These are phyloP conservation scores for Fusarium pilosicola DNA, from an alignment of 2,329 filamentous ascomycete genomes.

Conservation along the genomic window DNA sequence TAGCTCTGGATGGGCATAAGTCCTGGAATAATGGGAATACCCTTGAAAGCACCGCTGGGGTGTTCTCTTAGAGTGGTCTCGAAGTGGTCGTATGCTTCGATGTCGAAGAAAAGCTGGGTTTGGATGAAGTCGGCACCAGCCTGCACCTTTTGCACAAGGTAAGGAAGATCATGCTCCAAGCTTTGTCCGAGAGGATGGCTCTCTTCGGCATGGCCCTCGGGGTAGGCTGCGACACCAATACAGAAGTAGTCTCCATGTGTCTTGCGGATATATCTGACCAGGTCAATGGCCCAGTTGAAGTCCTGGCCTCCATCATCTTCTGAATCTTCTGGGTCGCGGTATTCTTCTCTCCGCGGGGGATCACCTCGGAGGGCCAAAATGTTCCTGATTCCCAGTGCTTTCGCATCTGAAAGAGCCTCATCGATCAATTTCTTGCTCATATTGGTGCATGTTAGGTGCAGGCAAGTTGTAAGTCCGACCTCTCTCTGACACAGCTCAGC, in stretches of 20 bases:
- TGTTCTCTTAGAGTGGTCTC: conserved; percentile 82
- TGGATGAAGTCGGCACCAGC: conserved; percentile 98
- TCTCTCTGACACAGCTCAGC: conserved; percentile 95
- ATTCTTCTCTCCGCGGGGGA: conserved; percentile 89
- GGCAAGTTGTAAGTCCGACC: conserved; percentile 89
- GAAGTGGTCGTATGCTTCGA: conserved; percentile 82
- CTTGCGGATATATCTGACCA: conserved; percentile 88
- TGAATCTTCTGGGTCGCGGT: conserved; percentile 69
- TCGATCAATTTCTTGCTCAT: conserved; percentile 91
- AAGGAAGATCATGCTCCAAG: conserved; percentile 84
- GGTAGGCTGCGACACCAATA: conserved; percentile 92
- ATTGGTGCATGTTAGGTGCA: conserved; percentile 97
- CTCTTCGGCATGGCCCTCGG: conserved; percentile 93
- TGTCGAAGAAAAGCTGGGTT: conserved; percentile 97
- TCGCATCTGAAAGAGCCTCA: conserved; percentile 88
- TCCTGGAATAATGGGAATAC: conserved; percentile 90
- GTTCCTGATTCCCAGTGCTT: conserved; percentile 89
- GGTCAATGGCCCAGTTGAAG: conserved; percentile 88
- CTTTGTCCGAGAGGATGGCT: conserved; percentile 78
- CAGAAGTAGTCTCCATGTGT: conserved; percentile 95
- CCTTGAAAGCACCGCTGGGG: conserved; percentile 84
- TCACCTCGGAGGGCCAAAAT: conserved; percentile 93
- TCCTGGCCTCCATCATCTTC: conserved; percentile 75
- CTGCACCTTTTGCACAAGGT: conserved; percentile 86
- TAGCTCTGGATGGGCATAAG: conserved; percentile 99